These are phyloP conservation scores for Aspergillus flavus DNA, from an alignment of 2,329 filamentous ascomycete genomes.

Conservation along the genomic window DNA sequence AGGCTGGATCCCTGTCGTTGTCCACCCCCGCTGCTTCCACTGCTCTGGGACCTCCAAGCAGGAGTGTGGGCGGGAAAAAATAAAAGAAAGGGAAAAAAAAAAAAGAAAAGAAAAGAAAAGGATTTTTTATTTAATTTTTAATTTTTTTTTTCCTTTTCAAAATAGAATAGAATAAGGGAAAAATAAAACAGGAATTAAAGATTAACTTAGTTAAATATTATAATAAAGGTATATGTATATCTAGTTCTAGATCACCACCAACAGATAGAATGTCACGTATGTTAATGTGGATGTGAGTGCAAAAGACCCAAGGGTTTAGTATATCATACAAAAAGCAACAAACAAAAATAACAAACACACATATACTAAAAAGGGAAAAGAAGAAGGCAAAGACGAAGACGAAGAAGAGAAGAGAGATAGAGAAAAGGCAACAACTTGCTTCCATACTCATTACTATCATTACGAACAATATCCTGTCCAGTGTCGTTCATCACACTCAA, in stretches of 20 bases:
- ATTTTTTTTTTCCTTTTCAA: no score
- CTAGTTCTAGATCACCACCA: constrained; percentile 34
- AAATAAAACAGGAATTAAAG: not conserved
- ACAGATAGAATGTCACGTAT: not conserved
- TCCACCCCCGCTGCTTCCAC: constrained; percentile 30
- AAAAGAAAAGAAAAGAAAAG: not conserved
- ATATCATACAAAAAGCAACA: not conserved
- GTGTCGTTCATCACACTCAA: not conserved
- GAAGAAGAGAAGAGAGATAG: not conserved
- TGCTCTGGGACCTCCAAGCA: constrained; percentile 26
- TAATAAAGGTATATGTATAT: constrained; percentile 23
- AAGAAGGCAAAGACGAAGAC: not conserved
- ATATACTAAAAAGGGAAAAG: not conserved
- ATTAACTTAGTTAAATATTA: not conserved
- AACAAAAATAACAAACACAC: not conserved
- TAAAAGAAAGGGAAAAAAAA: not conserved
- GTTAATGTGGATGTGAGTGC: not conserved
- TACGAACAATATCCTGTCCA: not conserved
- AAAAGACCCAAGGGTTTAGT: not conserved
- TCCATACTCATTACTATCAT: not conserved
- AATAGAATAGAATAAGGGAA: not conserved
- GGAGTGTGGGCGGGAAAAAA: constrained; percentile 10
- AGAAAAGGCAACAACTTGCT: not conserved
- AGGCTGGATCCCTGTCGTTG: constrained; percentile 24
- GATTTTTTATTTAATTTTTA: no score